phyloP scores from a whole-genome alignment of 2,329 filamentous ascomycete species.

The Tolypocladium nubicola region DNA sequence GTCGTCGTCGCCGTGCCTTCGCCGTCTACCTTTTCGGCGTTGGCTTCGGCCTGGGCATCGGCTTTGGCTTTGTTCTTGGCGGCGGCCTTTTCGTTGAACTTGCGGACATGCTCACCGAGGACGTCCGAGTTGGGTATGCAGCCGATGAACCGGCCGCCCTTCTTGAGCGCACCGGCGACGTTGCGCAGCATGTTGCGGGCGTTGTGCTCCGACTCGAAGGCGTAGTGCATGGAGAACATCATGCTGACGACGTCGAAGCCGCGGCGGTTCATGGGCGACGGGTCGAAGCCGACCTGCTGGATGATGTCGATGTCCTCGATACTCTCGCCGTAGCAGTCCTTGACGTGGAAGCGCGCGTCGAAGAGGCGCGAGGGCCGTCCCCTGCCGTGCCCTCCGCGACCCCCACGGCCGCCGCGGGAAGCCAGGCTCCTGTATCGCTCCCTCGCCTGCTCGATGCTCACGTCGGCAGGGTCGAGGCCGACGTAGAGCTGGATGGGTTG shows the following conservation, averaged over 20 bases:
- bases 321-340: constrained; percentile 84
- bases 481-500: constrained; percentile 88
- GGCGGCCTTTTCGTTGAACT: constrained; percentile 51
- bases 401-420: constrained; percentile 45
- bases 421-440: constrained; percentile 72
- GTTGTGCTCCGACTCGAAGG: constrained; percentile 86
- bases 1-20: constrained; percentile 9
- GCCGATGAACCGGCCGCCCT: constrained; percentile 88
- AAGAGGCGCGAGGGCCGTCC: constrained; percentile 52
- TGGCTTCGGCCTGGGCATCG: constrained; percentile 5
- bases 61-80: constrained; percentile 21
- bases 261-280: constrained; percentile 58
- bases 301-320: constrained; percentile 76
- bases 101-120: constrained; percentile 66
- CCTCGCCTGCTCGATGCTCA: constrained; percentile 82
- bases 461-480: constrained; percentile 83
- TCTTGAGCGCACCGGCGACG: constrained; percentile 80
- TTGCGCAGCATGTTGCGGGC: constrained; percentile 88
- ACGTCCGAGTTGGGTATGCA: constrained; percentile 96
- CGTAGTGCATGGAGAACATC: constrained; percentile 99
- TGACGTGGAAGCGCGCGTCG: constrained; percentile 77
- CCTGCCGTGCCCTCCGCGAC: constrained; percentile 38
- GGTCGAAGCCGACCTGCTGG: constrained; percentile 77
- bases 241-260: constrained; percentile 96
- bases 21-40: constrained; percentile 3